Conservation (phyloP, 768 basidiomycete species). For the Obba rivulosa region DNA sequence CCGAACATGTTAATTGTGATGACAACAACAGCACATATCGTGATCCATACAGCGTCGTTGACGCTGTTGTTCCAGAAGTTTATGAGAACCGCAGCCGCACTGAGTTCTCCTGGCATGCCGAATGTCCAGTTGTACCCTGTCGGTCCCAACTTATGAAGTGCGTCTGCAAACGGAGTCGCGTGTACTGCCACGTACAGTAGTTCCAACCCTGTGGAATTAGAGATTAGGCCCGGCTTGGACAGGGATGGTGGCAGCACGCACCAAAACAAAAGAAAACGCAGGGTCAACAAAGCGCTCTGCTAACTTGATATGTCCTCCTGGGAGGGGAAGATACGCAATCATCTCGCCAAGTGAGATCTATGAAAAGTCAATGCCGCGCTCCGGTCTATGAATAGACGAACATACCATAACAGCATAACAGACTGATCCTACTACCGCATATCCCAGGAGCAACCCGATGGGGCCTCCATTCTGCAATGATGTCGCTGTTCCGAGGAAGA, state of each 20-base stretch:
- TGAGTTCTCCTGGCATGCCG: conserved; percentile 69
- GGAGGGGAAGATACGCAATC: conserved; percentile 73
- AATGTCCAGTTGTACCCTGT: conserved; percentile 54
- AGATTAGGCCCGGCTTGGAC: too few species aligned
- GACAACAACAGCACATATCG: conserved; percentile 70
- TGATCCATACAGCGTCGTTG: conserved; percentile 73
- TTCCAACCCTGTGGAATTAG: too few species aligned
- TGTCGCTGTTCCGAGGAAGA: conserved; percentile 48
- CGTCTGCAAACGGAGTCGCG: neutral
- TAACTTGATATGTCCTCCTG: conserved; percentile 76
- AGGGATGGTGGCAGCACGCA: too few species aligned
- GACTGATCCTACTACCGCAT: conserved; percentile 56
- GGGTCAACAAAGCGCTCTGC: conserved; percentile 81
- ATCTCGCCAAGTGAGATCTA: conserved; percentile 70
- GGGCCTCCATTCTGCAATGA: conserved; percentile 40
- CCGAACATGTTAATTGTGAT: conserved; percentile 72
- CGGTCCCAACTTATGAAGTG: neutral
- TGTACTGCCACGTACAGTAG: conserved; percentile 32
- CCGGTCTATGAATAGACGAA: neutral
- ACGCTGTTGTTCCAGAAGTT: conserved; percentile 56
- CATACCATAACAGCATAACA: conserved; percentile 69
- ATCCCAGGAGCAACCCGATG: conserved; percentile 71
- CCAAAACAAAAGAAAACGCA: conserved; percentile 52
- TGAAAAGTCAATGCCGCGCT: conserved; percentile 1
- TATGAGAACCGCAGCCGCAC: conserved; percentile 72